phyloP scores from a whole-genome alignment of 345 rosid genomes.

The Theobroma cacao region DNA sequence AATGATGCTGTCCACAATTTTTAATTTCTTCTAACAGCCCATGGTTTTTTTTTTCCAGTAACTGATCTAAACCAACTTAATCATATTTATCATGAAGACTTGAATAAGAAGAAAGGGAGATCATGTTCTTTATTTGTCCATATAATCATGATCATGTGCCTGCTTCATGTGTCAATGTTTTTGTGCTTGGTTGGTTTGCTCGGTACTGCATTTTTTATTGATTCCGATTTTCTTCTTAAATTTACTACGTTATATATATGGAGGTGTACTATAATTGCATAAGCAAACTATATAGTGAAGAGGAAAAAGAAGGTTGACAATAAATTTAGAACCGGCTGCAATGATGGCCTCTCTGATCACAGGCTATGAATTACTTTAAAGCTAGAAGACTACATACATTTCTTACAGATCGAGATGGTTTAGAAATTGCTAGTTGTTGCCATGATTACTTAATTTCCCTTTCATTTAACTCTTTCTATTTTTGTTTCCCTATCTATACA shows the following conservation, averaged over 20 bases:
- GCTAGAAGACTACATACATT: not conserved
- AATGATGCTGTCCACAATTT: slow-evolving; percentile 39
- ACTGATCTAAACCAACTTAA: not conserved
- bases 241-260: not conserved
- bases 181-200: not conserved
- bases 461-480: not conserved
- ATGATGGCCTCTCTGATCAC: too few relatives aligned
- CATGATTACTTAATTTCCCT: not conserved
- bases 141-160: not conserved
- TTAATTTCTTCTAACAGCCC: not conserved
- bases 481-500: slow-evolving; percentile 12
- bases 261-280: too few relatives aligned
- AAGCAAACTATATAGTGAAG: too few relatives aligned
- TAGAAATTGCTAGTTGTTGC: not conserved
- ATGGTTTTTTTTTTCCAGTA: not conserved
- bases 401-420: not conserved
- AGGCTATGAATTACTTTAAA: not conserved
- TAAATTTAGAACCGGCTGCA: too few relatives aligned
- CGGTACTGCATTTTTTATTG: not conserved
- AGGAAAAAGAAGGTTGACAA: too few relatives aligned
- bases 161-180: not conserved
- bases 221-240: not conserved
- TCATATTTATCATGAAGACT: slow-evolving; percentile 7
- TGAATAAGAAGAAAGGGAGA: slow-evolving; percentile 12
- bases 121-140: not conserved